Conservation (phyloP, 1,284 basidiomycete genomes). For the Cutaneotrichosporon cutaneum region DNA sequence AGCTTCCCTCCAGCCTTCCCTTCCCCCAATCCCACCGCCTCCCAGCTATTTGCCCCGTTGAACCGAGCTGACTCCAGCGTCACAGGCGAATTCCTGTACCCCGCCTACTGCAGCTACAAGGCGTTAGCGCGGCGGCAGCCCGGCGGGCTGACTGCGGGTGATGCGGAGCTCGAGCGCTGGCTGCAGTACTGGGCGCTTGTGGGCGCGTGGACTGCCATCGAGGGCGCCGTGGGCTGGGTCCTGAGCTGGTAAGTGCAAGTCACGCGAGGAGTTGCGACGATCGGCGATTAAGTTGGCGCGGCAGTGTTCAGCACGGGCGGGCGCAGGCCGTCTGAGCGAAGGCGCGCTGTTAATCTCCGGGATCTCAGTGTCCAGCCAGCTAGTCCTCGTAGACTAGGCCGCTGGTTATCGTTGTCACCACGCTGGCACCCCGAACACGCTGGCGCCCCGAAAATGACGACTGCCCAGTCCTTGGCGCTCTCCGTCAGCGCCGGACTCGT, state of each 20-base stretch:
- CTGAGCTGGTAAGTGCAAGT: constrained; percentile 63
- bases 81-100: constrained; percentile 51
- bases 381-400: too few species aligned
- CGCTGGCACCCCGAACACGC: too few species aligned
- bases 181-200: constrained; percentile 60
- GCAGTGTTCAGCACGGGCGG: too few species aligned
- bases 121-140: constrained; percentile 61
- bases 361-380: too few species aligned
- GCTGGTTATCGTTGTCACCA: too few species aligned
- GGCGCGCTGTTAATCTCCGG: too few species aligned
- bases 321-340: too few species aligned
- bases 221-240: constrained; percentile 67
- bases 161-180: constrained; percentile 55
- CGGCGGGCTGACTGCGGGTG: constrained; percentile 60
- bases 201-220: constrained; percentile 64
- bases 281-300: too few species aligned
- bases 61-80: constrained; percentile 39
- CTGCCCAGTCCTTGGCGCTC: not conserved
- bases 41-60: constrained; percentile 3
- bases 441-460: not conserved
- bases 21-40: not conserved
- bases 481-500: not conserved
- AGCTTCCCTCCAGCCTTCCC: not conserved
- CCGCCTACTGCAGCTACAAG: constrained; percentile 55
- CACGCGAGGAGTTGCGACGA: too few species aligned